Base-by-base conservation (phyloP, 2,329 filamentous ascomycete genomes). In the Nannizzia gypsea region DNA sequence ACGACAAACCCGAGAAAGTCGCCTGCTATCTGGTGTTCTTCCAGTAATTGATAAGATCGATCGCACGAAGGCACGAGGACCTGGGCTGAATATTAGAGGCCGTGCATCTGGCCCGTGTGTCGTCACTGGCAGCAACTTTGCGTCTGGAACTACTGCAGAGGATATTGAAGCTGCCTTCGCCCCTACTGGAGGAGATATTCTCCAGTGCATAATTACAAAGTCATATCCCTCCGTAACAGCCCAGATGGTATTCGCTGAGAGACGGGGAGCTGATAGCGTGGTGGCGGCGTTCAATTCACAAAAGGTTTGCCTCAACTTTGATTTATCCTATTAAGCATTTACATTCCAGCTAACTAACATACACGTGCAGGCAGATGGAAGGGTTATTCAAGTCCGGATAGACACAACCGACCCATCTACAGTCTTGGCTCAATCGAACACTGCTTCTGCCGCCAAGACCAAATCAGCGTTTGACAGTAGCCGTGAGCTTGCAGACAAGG, bases 261-360 rank as follows among this genome's bases (percentile, higher is more conserved):
- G 75, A 67, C 72, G 72, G 31, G 77, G 78, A 22, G 83, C 83
- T 1, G 81, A 86, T 62, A 80, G 77, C 58, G 79, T 84, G 40
- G 79, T 86, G 63, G 77, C 77, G 40, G 83, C 77, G 36, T 85
- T 85, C 72, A 81, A 86, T 71, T 81, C 81, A 64, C 81, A 84
- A 67, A 83, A 80, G 76, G 81, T 83, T 67, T 58, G 73, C n/a
- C 6, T 17, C 24, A 34, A 28, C 34, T 38, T 22, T 31, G 65
- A 3, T 17, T 36, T 26, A 26, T 3, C 6, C 9, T 42, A 17
- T 42, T 36, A 36, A 11, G 9, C 9, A 2, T 42, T 42, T 11
- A 17, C 38, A 20, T 42, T 2, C 38, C 38, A 17, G 15, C n/a
- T 42, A 42, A 17, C n/a, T 42, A 42, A 42, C 38, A 1, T 42